Evolutionary conservation across 306 rosid genomes (phyloP), one percentile per base, ranked within the genome.

Genomic region (Dryas octopetala): DNA sequence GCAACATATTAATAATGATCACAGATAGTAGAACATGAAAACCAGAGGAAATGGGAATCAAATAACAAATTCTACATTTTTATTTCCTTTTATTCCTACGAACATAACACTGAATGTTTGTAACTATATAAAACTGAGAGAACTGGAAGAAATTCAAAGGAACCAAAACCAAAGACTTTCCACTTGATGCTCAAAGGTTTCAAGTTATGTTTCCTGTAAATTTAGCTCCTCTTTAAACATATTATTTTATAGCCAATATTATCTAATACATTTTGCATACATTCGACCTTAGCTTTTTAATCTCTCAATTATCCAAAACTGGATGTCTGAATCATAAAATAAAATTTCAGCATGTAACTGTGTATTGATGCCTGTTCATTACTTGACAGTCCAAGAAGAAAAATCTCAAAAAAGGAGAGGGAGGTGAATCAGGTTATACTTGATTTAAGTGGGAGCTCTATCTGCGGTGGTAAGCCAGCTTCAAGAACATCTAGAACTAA

Each of bases 381-480:
- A 11, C 16, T 66, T 66, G 41, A 65, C 15, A 5, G 41, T 65
- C 13, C 43, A 19, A 54, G 45, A 62, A 50, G 47, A 48, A 63
- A 59, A 45, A 7, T 17, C 32, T 15, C 5, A 9, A 47, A 72
- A 26, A 73, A 28, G 14, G 71, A 59, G 8, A 48, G 67, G 68
- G 51, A 66, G 71, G 65, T 49, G 41, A 81, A 54, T 38, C 9
- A n/a, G 46, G 62, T 68, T 55, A 67, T 91, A 92, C 97, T 81
- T 84, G 91, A 80, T 78, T 82, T 81, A 77, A 86, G 88, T n/a
- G 96, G 90, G 68, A 72, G 61, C 68, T 89, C 91, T 80, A 84
- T 91, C 86, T 92, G 97, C 4, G 96, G 95, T 48, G 99, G 92
- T 70, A 95, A 88, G 89, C 88, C 99, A 70, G 97, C 93, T 80